phyloP scores from a whole-genome alignment of 176 grass and related monocot genomes.

The Thinopyrum elongatum region DNA sequence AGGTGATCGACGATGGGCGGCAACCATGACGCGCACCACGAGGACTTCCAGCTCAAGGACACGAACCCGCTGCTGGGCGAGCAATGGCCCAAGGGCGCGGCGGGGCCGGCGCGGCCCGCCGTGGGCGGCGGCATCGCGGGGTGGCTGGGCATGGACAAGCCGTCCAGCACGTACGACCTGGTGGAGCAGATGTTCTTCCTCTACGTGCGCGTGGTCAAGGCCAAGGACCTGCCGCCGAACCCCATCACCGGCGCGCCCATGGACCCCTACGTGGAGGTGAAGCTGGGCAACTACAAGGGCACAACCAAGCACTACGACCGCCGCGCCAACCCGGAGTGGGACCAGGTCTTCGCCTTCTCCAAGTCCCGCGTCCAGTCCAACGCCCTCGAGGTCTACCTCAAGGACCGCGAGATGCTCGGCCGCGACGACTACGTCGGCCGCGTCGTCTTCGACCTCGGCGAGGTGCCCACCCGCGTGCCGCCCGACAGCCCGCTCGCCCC shows the following conservation, averaged over 20 bases:
- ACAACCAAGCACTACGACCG: constrained; percentile 68
- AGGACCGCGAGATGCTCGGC: constrained; percentile 83
- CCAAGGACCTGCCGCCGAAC: constrained; percentile 69
- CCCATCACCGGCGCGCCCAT: constrained; percentile 64
- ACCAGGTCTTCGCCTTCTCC: constrained; percentile 92
- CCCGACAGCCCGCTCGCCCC: constrained; percentile 85
- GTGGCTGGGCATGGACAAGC: constrained; percentile 71
- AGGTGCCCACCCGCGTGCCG: constrained; percentile 67
- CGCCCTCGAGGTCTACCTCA: constrained; percentile 69
- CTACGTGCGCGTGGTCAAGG: constrained; percentile 90
- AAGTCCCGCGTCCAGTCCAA: constrained; percentile 82
- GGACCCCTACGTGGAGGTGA: constrained; percentile 88
- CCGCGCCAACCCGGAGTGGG: constrained; percentile 75
- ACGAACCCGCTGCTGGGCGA: constrained; percentile 84
- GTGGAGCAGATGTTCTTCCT: constrained; percentile 98
- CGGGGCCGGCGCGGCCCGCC: not conserved
- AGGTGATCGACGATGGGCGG: not conserved
- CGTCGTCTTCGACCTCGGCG: constrained; percentile 70
- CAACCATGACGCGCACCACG: constrained; percentile 52
- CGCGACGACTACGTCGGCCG: constrained; percentile 85
- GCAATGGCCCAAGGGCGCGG: constrained; percentile 65
- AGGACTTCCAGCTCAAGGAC: constrained; percentile 90
- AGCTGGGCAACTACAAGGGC: constrained; percentile 90
- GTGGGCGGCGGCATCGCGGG: constrained; percentile 46
- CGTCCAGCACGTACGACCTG: constrained; percentile 90